Conservation (phyloP, 768 basidiomycete genomes). For the Trametes cinnabarina region DNA sequence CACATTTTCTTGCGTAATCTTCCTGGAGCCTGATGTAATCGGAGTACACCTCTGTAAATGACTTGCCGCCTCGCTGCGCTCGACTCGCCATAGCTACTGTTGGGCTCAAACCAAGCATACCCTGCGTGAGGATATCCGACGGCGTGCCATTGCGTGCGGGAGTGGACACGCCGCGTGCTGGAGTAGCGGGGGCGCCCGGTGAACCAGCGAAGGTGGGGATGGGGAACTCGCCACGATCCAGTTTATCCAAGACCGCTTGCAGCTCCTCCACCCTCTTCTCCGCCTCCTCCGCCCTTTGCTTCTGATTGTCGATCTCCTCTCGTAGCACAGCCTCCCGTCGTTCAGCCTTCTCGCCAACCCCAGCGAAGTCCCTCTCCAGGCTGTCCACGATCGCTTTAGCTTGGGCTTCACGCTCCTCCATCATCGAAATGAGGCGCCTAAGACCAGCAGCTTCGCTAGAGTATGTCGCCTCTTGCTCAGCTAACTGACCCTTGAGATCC, state of each 20-base stretch:
- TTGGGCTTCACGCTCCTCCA: slow-evolving; percentile 87
- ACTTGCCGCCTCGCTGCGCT: slow-evolving; percentile 79
- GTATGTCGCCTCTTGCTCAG: slow-evolving; percentile 83
- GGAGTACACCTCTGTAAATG: slow-evolving; percentile 91
- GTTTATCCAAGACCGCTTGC: slow-evolving; percentile 66
- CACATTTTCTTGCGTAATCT: slow-evolving; percentile 70
- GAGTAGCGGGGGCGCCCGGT: slow-evolving; percentile 24
- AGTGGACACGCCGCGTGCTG: slow-evolving; percentile 39
- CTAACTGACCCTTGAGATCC: slow-evolving; percentile 72
- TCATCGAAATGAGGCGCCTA: slow-evolving; percentile 72
- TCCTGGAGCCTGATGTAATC: slow-evolving; percentile 87
- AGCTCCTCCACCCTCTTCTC: slow-evolving; percentile 73
- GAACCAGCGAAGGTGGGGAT: slow-evolving; percentile 40
- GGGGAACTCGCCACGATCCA: slow-evolving; percentile 72
- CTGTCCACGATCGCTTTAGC: slow-evolving; percentile 78
- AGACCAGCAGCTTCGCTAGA: slow-evolving; percentile 72
- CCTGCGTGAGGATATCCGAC: slow-evolving; percentile 47
- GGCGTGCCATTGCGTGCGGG: slow-evolving; percentile 39
- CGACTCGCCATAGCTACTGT: slow-evolving; percentile 84
- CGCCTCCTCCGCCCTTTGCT: slow-evolving; percentile 60
- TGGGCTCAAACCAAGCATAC: slow-evolving; percentile 74
- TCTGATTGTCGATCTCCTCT: slow-evolving; percentile 74
- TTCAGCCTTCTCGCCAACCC: slow-evolving; percentile 66
- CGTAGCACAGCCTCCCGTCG: slow-evolving; percentile 61
- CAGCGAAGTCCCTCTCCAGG: slow-evolving; percentile 82